Base-by-base conservation (phyloP, 192 early-diverging fungal species). In the Geranomyces michiganensis region DNA sequence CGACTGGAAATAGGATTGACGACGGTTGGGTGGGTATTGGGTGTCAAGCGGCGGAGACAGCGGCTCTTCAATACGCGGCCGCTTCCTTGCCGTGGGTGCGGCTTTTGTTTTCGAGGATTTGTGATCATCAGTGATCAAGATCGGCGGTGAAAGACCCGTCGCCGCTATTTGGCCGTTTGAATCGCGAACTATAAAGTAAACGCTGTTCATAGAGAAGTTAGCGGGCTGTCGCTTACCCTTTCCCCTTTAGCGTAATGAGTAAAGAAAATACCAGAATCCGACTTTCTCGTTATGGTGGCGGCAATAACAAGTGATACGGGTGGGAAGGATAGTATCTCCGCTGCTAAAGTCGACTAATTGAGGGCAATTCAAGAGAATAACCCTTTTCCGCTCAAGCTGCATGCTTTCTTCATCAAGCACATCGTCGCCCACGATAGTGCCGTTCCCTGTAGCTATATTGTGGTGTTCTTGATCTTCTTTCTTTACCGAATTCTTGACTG, bases 51-150 rank as follows among this genome's bases (percentile, higher is more conserved):
- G 60, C 15, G 70, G 60, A 0, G 70, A 64, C 17, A 65, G 47
- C 36, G 62, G 67, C 65, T 78, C 77, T 24, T 78, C 80, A 24
- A 67, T 36, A 24, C 77, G 73, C 14, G 46, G 64, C 32, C 79
- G 69, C 67, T 84, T 84, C 32, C 77, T 75, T n/a, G 65, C 8
- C 29, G 19, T 41, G 33, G 62, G 45, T 36, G 13, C 1, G 26
- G 51, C 49, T 71, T 87, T 88, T 44, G 80, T 71, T 72, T 92
- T 92, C 24, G 90, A 86, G 14, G 91, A 93, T 79, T 98, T 98
- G 85, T 98, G 96, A 80, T 98, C 96, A 70, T 98, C 96, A 6
- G 96, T 98, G 75, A 98, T 96, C 89, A 96, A 90, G 60, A 98
- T 96, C 10, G 96, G 93, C 6, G 94, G 90, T 22, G 94, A 94